Conservation (phyloP, 768 basidiomycete genomes). For the Amanita fuliginea region DNA sequence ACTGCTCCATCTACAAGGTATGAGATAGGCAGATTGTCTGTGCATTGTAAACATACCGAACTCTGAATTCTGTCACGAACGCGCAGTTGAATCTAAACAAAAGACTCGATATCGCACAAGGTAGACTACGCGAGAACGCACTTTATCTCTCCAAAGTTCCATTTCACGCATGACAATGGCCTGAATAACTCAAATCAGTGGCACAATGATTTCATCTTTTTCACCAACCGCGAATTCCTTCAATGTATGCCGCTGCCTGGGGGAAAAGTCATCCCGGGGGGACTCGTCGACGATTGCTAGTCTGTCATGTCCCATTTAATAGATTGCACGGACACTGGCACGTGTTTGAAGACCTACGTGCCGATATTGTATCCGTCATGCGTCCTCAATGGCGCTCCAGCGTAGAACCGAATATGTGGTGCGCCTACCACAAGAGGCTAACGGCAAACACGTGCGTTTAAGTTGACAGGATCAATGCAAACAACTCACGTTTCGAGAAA, state of each 20-base stretch:
- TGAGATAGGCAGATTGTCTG: neutral
- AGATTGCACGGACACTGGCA: neutral
- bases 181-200: slow-evolving; percentile 12
- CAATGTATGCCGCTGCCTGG: slow-evolving; percentile 80
- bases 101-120: neutral
- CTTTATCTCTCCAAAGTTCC: slow-evolving; percentile 94
- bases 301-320: slow-evolving; percentile 20
- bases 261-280: slow-evolving; percentile 76
- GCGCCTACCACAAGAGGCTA: slow-evolving; percentile 62
- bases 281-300: slow-evolving; percentile 78
- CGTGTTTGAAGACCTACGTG: slow-evolving; percentile 33
- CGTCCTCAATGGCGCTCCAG: slow-evolving; percentile 83
- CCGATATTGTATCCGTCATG: slow-evolving; percentile 88
- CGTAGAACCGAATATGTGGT: slow-evolving; percentile 79
- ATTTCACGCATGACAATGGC: slow-evolving; percentile 91
- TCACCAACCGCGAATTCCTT: slow-evolving; percentile 76
- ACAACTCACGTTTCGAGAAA: slow-evolving; percentile 56
- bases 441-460: neutral
- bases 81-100: slow-evolving; percentile 67
- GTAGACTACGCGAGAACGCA: slow-evolving; percentile 14
- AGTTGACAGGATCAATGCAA: neutral
- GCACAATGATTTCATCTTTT: neutral
- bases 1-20: slow-evolving; percentile 75
- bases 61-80: slow-evolving; percentile 87
- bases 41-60: slow-evolving; percentile 39